Conservation (phyloP, 306 rosid genomes). For the Castanospermum australe region DNA sequence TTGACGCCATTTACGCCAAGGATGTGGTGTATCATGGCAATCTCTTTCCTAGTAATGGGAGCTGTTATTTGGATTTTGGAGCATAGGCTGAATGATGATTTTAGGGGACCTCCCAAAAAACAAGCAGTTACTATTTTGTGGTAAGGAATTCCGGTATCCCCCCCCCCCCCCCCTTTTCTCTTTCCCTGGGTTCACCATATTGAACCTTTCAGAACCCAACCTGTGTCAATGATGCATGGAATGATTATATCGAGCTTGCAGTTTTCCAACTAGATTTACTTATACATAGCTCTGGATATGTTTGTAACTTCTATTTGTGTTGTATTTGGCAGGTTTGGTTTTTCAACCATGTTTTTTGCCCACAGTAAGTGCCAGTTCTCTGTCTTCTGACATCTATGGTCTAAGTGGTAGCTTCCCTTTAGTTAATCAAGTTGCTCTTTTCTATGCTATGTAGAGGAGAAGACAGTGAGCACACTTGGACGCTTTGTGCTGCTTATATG, state of each 20-base stretch:
- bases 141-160: slow-evolving; percentile 40
- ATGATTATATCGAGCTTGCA: background rate
- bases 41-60: slow-evolving; percentile 72
- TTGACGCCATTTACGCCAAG: slow-evolving; percentile 66
- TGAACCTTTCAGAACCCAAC: background rate
- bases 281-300: background rate
- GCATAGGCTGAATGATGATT: slow-evolving; percentile 86
- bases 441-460: slow-evolving; percentile 62
- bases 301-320: slow-evolving; percentile 9
- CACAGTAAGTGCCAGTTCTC: slow-evolving; percentile 64
- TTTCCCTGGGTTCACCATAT: background rate
- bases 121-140: slow-evolving; percentile 75
- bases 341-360: slow-evolving; percentile 81
- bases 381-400: slow-evolving; percentile 9
- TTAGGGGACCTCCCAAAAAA: slow-evolving; percentile 89
- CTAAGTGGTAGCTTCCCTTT: slow-evolving; percentile 11
- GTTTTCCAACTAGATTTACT: background rate
- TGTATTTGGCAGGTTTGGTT: slow-evolving; percentile 66
- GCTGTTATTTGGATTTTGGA: slow-evolving; percentile 92
- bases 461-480: slow-evolving; percentile 88
- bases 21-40: slow-evolving; percentile 84
- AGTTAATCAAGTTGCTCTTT: slow-evolving; percentile 12
- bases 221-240: slow-evolving; percentile 9
- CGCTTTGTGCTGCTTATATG: slow-evolving; percentile 82
- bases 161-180: too few species aligned